A percentile compares a stretch with the other conserved stretches of the same genome.
Conservation (phyloP, 345 rosid genomes). For the Eucalyptus victrix region DNA sequence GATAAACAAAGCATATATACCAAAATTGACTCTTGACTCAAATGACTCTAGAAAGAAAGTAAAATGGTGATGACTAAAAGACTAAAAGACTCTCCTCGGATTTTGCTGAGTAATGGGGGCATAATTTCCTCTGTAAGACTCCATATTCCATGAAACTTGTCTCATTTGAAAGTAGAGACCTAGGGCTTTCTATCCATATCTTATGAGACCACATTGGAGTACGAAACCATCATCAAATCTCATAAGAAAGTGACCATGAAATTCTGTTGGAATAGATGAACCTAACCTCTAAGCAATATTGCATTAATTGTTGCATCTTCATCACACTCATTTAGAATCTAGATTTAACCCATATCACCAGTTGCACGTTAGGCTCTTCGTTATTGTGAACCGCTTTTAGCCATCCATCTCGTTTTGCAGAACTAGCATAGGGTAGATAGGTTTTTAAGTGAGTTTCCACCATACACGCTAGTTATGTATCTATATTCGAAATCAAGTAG, state of each 20-base stretch:
- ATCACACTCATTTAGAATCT: background rate
- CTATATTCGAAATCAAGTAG: background rate
- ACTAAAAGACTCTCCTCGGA: background rate
- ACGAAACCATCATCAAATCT: background rate
- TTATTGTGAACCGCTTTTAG: background rate
- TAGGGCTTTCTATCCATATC: background rate
- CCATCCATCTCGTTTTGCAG: background rate
- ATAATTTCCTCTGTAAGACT: background rate
- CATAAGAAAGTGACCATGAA: background rate
- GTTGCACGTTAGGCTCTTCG: background rate
- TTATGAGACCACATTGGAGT: background rate
- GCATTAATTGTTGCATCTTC: background rate
- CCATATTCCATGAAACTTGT: background rate
- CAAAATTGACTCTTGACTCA: background rate
- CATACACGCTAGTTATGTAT: background rate
- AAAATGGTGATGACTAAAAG: background rate
- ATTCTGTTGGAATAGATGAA: background rate
- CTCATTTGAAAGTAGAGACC: background rate
- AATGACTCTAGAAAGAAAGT: background rate
- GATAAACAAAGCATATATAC: background rate
- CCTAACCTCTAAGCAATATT: background rate
- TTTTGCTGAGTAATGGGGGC: background rate
- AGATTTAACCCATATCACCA: background rate
- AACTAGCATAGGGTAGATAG: background rate
- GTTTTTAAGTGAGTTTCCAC: background rate